Evolutionary conservation across 805 yeast species (phyloP).

Genomic region (Pichia gijzeniarum): DNA sequence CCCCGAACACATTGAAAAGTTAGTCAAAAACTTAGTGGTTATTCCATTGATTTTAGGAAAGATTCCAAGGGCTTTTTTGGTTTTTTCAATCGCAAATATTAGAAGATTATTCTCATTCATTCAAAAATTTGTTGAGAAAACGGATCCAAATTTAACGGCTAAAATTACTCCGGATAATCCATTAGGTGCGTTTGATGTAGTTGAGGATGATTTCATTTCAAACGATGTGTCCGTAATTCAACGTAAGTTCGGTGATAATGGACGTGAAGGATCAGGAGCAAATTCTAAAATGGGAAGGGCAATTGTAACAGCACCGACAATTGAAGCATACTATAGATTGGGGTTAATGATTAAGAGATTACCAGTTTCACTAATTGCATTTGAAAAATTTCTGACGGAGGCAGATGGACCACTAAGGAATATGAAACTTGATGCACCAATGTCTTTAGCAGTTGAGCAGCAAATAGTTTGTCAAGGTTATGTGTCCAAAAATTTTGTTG

Average conservation of each 20-base stretch:
- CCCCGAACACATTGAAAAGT: constrained; percentile 17
- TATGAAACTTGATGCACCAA: constrained; percentile 33
- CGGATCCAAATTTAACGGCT: constrained; percentile 30
- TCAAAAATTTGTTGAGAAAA: constrained; percentile 50
- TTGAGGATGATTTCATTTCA: constrained; percentile 22
- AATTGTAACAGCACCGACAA: constrained; percentile 36
- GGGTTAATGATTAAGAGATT: constrained; percentile 43
- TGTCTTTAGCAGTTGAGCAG: constrained; percentile 51
- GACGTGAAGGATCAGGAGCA: constrained; percentile 2
- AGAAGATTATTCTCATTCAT: constrained; percentile 54
- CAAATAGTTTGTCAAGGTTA: constrained; percentile 55
- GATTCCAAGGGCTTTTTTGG: constrained; percentile 60
- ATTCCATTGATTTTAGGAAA: constrained; percentile 59
- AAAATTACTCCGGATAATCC: constrained; percentile 27
- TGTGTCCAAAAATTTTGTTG: constrained; percentile 36
- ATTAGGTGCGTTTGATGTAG: constrained; percentile 25
- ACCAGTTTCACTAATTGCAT: constrained; percentile 48
- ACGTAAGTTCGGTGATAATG: constrained; percentile 7
- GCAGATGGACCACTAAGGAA: constrained; percentile 39
- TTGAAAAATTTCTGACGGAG: constrained; percentile 57
- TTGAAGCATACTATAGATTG: constrained; percentile 45
- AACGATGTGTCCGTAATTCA: constrained; percentile 24
- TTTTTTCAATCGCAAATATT: constrained; percentile 61
- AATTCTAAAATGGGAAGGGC: constrained; percentile 14
- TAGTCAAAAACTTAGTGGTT: constrained; percentile 33